Evolutionary conservation across 2,329 filamentous ascomycete species (phyloP).

Genomic region (Claviceps pazoutovae): DNA sequence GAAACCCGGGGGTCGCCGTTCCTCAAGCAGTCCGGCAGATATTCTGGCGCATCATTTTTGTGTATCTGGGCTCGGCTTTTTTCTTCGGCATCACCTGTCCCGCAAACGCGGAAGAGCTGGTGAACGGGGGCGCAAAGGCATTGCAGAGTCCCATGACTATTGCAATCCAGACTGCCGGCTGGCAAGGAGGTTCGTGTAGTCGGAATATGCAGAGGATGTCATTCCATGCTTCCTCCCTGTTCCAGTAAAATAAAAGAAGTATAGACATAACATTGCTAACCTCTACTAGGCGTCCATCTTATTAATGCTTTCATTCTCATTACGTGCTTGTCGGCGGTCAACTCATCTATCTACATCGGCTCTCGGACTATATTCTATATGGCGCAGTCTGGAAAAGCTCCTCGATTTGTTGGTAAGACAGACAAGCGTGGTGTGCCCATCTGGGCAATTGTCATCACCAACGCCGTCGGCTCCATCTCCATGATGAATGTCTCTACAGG

Average conservation of each 20-base stretch:
- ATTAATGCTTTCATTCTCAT: conserved; percentile 68
- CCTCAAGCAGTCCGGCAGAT: conserved; percentile 46
- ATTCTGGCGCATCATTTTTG: conserved; percentile 47
- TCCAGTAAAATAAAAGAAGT: not conserved
- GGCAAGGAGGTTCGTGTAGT: conserved; percentile 39
- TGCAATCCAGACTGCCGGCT: conserved; percentile 60
- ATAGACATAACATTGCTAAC: not conserved
- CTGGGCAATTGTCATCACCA: conserved; percentile 52
- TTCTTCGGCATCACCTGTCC: conserved; percentile 66
- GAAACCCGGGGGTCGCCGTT: conserved; percentile 41
- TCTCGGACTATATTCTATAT: conserved; percentile 64
- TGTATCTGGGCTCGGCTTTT: conserved; percentile 57
- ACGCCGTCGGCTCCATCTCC: conserved; percentile 55
- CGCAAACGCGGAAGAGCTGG: conserved; percentile 48
- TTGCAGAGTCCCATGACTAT: conserved; percentile 62
- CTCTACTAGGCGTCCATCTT: conserved; percentile 42
- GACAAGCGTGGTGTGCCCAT: conserved; percentile 48
- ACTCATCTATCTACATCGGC: conserved; percentile 65
- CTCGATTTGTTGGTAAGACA: conserved; percentile 53
- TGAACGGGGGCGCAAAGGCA: conserved; percentile 47
- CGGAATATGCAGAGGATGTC: not conserved
- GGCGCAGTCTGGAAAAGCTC: conserved; percentile 60
- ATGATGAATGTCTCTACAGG: conserved; percentile 62
- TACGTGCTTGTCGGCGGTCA: conserved; percentile 58
- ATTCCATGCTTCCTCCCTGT: not conserved